Evolutionary conservation across 2,329 filamentous ascomycete species (phyloP), one percentile per base, ranked within the genome.

Genomic region (Bisporella sp.): DNA sequence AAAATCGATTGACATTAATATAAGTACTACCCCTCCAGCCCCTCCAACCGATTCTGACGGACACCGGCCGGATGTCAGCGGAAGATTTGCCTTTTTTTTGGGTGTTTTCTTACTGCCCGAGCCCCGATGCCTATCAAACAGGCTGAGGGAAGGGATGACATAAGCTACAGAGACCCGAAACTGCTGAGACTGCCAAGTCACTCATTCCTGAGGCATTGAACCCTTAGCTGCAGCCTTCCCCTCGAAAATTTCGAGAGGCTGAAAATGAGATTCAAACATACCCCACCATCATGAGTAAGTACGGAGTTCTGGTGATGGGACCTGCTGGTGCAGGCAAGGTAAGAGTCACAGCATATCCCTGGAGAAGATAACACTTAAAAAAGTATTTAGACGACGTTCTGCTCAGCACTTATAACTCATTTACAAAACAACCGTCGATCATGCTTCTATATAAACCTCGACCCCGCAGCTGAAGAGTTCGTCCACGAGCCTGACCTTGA

Each of bases 371-470:
- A 31, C 28, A n/a, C 48, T 49, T 13, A 41, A 49, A 41, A 49
- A 44, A 50, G 31, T 47, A 52, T 43, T 8, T 58, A 89, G 80
- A 95, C 91, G 31, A 99, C 93, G 55, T 99, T 99, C 70, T 96
- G 90, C 75, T 85, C 88, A 52, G 82, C 89, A 60, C 79, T 99
- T 62, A 96, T 97, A 67, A 90, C 93, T 54, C 89, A 97, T 65
- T 84, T 97, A 30, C 84, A 89, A 62, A 87, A 90, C 66, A 91
- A 89, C 69, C 87, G 89, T 50, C 87, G 91, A n/a, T 95, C 90
- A 46, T 88, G 87, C 69, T 96, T 95, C 77, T 99, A 97, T 71
- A 86, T 99, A 66, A 99, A 99, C 72, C 89, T 99, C 63, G 93
- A 99, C 68, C 93, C 93, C 5, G 93, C 93, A 50, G 93, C 93